Base-by-base conservation (phyloP, 768 basidiomycete species). In the Gymnopilus junonius region DNA sequence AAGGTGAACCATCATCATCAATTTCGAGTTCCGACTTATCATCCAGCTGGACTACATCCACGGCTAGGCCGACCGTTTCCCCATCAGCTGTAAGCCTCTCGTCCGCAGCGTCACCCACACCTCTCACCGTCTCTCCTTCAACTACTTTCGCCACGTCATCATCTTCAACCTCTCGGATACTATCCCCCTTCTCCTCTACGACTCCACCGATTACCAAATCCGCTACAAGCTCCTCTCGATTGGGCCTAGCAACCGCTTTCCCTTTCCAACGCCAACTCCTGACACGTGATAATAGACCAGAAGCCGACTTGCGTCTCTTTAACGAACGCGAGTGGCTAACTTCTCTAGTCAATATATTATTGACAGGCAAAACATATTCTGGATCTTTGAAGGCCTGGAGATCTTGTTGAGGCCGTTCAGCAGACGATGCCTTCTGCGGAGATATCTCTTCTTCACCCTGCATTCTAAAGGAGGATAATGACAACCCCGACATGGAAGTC, bases 221-320 rank as follows among this genome's bases (percentile, higher is more conserved):
- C n/a, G n/a, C n/a, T n/a, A n/a, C n/a, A n/a, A n/a, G n/a, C n/a
- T n/a, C n/a, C n/a, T n/a, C n/a, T n/a, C n/a, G n/a, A n/a, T n/a
- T n/a, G n/a, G n/a, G n/a, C 29, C 23, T 29, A 11, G 20, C 39
- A 29, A 23, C 25, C 40, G 17, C 31, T 32, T 59, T 37, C 23
- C 37, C 34, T 8, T 17, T 57, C 62, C 55, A 51, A 20, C 50
- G 46, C 62, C 57, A 63, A 31, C 62, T 50, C 32, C 34, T 46
- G n/a, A 58, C 37, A 3, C 56, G 37, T 17, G 62, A 48, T 39
- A 63, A 34, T 5, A 63, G 21, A 15, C 54, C 45, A 8, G 62
- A 58, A 25, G 42, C 56, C n/a, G 62, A 63, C 27, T 58, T 53
- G 20, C 40, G 48, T 21, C 58, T 58, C 57, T 29, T 63, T 27